These are phyloP conservation scores for Rhodotorula kratochvilovae DNA, from an alignment of 768 basidiomycete species.

Conservation along the genomic window DNA sequence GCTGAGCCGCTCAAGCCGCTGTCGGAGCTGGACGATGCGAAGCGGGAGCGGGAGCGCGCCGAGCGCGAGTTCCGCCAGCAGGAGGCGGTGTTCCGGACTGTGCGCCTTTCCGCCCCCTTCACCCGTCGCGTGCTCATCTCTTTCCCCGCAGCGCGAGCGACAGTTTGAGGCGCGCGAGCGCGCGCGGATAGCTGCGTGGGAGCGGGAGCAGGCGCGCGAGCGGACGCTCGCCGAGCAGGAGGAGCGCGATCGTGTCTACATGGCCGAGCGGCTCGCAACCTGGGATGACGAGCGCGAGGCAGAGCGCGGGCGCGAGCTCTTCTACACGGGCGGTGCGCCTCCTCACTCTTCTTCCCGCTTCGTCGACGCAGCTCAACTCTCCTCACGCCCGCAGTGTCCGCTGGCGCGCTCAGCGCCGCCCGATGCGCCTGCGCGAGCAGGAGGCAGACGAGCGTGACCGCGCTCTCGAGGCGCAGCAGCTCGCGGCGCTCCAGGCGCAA, in stretches of 20 bases:
- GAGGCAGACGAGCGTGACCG: slow-evolving; percentile 78
- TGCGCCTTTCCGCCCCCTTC: slow-evolving; percentile 51
- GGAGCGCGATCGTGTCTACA: slow-evolving; percentile 60
- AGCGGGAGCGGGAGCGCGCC: slow-evolving; percentile 71
- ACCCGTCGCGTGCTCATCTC: no score
- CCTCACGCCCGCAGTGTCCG: slow-evolving; percentile 55
- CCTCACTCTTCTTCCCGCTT: neutral
- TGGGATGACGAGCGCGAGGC: slow-evolving; percentile 84
- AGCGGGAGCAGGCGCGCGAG: slow-evolving; percentile 49
- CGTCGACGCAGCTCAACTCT: neutral
- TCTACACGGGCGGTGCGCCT: slow-evolving; percentile 80
- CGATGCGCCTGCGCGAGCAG: slow-evolving; percentile 70
- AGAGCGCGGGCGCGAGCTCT: slow-evolving; percentile 85
- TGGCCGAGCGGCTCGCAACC: slow-evolving; percentile 67
- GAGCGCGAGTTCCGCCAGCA: slow-evolving; percentile 79
- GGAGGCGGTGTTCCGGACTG: slow-evolving; percentile 79
- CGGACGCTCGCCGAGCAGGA: slow-evolving; percentile 68
- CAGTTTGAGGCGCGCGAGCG: slow-evolving; percentile 89
- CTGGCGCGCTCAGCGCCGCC: slow-evolving; percentile 74
- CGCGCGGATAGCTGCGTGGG: slow-evolving; percentile 58
- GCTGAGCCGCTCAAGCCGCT: slow-evolving; percentile 23
- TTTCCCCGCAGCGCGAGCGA: slow-evolving; percentile 68
- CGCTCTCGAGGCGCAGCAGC: slow-evolving; percentile 74
- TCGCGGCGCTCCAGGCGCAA: slow-evolving; percentile 78
- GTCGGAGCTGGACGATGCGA: slow-evolving; percentile 57